Percentiles rank a stretch among this genome's conserved stretches.
Conservation (phyloP, 177 flowering plant species). For the Vitis hybrid region DNA sequence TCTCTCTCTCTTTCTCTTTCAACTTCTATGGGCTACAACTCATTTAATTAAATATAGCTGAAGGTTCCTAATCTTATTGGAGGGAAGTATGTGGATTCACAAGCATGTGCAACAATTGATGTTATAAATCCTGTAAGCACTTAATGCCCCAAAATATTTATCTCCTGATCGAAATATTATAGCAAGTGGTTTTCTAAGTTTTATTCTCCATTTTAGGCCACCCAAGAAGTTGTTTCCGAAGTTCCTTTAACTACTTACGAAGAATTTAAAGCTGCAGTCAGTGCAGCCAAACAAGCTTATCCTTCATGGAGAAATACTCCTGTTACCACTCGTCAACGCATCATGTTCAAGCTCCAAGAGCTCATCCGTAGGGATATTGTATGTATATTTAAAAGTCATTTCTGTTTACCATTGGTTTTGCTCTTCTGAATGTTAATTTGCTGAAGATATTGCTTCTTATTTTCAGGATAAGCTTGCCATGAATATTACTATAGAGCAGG, state of each 20-base stretch:
- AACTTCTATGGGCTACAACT: neutral
- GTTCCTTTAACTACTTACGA: constrained; percentile 77
- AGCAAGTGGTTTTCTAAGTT: neutral
- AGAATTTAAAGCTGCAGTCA: constrained; percentile 84
- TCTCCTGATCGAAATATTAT: neutral
- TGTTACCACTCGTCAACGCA: constrained; percentile 64
- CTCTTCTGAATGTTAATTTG: neutral
- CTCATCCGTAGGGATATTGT: constrained; percentile 81
- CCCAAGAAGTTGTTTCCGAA: constrained; percentile 80
- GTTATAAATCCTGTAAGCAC: constrained; percentile 81
- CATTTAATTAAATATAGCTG: constrained; percentile 15
- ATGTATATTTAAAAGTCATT: constrained; percentile 5
- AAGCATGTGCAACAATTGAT: constrained; percentile 41
- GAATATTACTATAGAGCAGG: constrained; percentile 72
- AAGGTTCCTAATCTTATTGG: constrained; percentile 71
- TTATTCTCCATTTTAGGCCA: constrained; percentile 51
- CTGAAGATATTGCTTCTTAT: neutral
- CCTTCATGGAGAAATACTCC: constrained; percentile 77
- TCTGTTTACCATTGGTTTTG: neutral
- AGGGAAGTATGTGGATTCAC: constrained; percentile 69
- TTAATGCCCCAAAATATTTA: neutral
- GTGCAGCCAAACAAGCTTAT: constrained; percentile 79
- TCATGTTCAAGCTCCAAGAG: constrained; percentile 85
- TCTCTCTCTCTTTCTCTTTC: neutral
- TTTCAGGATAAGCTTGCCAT: constrained; percentile 74